Evolutionary conservation across 1,139 yeast genomes (phyloP).

Genomic region (Candida frijolesensis): DNA sequence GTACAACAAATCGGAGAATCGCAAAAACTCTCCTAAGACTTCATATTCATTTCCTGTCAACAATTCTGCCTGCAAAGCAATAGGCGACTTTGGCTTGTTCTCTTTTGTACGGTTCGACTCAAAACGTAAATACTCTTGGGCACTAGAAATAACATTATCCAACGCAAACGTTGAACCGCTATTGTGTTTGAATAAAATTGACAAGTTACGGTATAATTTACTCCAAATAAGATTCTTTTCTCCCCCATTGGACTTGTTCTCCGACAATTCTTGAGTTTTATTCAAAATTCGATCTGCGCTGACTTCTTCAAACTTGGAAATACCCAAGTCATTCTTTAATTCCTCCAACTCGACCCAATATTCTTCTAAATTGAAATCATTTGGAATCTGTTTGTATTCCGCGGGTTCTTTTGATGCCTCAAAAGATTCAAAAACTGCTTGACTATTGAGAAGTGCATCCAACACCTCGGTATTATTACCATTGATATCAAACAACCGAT

Average conservation of each 20-base stretch:
- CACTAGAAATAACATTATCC: conserved; percentile 37
- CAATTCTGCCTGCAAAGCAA: conserved; percentile 4
- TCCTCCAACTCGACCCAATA: conserved; percentile 33
- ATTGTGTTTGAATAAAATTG: conserved; percentile 36
- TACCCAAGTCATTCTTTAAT: conserved; percentile 20
- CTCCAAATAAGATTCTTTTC: conserved; percentile 26
- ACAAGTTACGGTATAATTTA: conserved; percentile 35
- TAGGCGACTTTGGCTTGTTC: not conserved
- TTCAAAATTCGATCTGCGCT: conserved; percentile 13
- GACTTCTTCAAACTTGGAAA: conserved; percentile 19
- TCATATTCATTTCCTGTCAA: conserved; percentile 7
- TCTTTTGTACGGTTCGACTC: conserved; percentile 18
- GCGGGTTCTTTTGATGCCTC: conserved; percentile 7
- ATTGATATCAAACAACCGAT: conserved; percentile 28
- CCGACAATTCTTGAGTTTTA: conserved; percentile 12
- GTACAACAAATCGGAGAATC: conserved; percentile 14
- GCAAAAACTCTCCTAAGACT: conserved; percentile 16
- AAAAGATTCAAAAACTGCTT: conserved; percentile 23
- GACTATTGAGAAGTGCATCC: conserved; percentile 33
- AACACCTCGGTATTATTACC: conserved; percentile 35
- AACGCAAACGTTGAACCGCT: conserved; percentile 34
- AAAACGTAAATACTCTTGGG: conserved; percentile 30
- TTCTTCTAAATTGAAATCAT: conserved; percentile 38
- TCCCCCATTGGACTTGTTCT: conserved; percentile 15
- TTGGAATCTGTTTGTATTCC: conserved; percentile 39